Base-by-base conservation (phyloP, 306 rosid genomes). In the Gillenia trifoliata region DNA sequence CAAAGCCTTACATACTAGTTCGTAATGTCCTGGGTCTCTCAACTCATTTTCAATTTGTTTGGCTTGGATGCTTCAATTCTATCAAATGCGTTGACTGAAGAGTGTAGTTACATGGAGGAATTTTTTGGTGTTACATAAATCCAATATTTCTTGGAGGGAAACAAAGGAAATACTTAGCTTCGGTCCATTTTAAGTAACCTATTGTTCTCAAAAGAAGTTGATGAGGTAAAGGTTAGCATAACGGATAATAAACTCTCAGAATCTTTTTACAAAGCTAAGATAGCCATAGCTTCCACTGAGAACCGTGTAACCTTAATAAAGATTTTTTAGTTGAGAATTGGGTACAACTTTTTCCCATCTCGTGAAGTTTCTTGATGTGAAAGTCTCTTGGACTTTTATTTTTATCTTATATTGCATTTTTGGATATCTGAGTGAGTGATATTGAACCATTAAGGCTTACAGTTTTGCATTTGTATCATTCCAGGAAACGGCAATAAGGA, bases 401-500 rank as follows among this genome's bases (percentile, higher is more conserved):
- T 25, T n/a, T 28, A 13, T 64, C 33, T 11, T 19, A 38, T 1
- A 38, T 38, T 38, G 41, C 41, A 3, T n/a, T n/a, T 26, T 28
- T 57, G 12, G 34, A 45, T 55, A 34, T 62, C 40, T 40, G 36
- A 22, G 36, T 55, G 23, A 49, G 47, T 63, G 23, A 40, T 15
- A 28, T 54, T 45, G 57, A 57, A 45, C 30, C 34, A 28, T 54
- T 45, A 49, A 57, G 47, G 40, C 34, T 52, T 40, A 28, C 30
- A 52, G 20, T 64, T 62, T 75, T 60, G 22, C 36, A 64, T 65
- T 23, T 11, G 19, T 76, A 8, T 67, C 81, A 52, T 60, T 72
- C 43, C 79, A 93, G 98, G 98, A 71, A 93, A 89, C 76, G 96
- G 98, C 70, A 93, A 93, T 80, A 93, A 93, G 86, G 97, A 91